Evolutionary conservation across 2,329 filamentous ascomycete species (phyloP), one percentile per base, ranked within the genome.

Genomic region (Cercospora beticola): DNA sequence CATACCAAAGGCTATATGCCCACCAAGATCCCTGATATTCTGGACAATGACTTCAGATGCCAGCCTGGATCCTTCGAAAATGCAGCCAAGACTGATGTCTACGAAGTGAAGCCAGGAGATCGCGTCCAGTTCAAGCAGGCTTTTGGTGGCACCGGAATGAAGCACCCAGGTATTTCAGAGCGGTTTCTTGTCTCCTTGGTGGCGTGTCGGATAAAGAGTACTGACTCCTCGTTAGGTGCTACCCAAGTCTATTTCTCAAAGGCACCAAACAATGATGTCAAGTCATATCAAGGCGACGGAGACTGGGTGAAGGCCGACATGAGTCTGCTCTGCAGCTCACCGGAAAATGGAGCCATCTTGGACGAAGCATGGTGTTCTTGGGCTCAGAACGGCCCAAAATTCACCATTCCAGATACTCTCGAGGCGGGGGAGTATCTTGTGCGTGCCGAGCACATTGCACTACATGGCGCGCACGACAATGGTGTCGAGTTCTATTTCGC

Each of bases 291-390:
- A 16, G 71, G 71, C 12, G 54, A 60, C 31, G 71, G 70, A 2
- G 68, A 71, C 36, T 73, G 70, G 71, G 70, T 73, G 58, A 73
- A 73, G 62, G 68, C 70, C 30, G 69, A 63, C 18, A 66, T 70
- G 60, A 64, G 62, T 46, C 63, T 66, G 56, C 56, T 70, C 23
- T 70, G 60, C 36, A 62, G 68, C 26, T 56, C 63, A 46, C 64
- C 66, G 23, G 67, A 46, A 23, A 66, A 62, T 40, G 65, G 71
- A 52, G 28, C 28, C 3, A 58, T 58, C 28, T 58, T 33, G 28
- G 18, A 33, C 30, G 31, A 18, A 33, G 59, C 30, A 58, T 71
- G 68, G 70, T 65, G 59, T 61, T 62, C 66, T 26, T 69, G 64
- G 43, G 61, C 63, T 28, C 64, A 70, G 28, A 60, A 69, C 40